phyloP scores from a whole-genome alignment of 345 rosid species.

The Pistacia atlantica region DNA sequence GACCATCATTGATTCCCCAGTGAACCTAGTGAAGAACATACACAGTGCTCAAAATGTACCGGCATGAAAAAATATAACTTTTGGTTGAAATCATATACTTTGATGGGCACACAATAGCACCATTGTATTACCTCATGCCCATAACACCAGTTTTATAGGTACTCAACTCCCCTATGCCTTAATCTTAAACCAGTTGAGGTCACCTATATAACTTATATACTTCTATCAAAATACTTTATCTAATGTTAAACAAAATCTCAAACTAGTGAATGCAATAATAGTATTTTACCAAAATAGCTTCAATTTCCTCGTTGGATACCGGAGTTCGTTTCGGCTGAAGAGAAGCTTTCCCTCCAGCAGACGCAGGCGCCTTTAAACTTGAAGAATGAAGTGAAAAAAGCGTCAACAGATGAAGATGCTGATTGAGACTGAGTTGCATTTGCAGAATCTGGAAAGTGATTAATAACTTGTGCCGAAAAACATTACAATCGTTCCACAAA shows the following conservation, averaged over 20 bases:
- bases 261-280: slow-evolving; percentile 1
- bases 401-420: slow-evolving; percentile 37
- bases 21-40: background rate
- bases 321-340: slow-evolving; percentile 85
- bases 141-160: too few relatives aligned
- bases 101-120: background rate
- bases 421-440: slow-evolving; percentile 44
- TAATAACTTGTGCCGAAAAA: background rate
- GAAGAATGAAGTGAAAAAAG: slow-evolving; percentile 58
- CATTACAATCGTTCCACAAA: background rate
- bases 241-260: background rate
- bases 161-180: background rate
- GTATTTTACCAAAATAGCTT: slow-evolving; percentile 74
- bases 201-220: background rate
- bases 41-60: background rate
- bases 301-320: slow-evolving; percentile 79
- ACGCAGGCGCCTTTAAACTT: slow-evolving; percentile 40
- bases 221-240: too few relatives aligned
- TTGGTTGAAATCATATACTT: background rate
- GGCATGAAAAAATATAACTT: background rate
- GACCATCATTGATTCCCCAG: background rate
- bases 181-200: background rate
- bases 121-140: background rate
- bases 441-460: slow-evolving; percentile 39
- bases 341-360: slow-evolving; percentile 83